Evolutionary conservation across 345 rosid species (phyloP).

Genomic region (Pseudoturritis turrita): DNA sequence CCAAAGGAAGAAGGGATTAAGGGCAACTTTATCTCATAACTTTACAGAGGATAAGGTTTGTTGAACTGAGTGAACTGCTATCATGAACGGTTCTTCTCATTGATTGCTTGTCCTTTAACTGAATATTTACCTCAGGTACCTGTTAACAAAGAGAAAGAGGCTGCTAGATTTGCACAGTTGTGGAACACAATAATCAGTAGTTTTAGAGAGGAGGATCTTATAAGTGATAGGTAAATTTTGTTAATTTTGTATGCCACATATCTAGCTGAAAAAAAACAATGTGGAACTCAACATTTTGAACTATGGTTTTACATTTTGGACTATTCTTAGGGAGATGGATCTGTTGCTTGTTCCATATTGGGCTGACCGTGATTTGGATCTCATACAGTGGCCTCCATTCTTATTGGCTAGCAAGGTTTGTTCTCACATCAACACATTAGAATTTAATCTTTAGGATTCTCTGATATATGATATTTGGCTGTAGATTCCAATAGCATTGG

Average conservation of each 20-base stretch:
- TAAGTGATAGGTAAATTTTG: conserved; percentile 57
- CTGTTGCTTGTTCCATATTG: conserved; percentile 98
- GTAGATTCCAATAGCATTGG: conserved; percentile 95
- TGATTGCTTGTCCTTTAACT: background rate
- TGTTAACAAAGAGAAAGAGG: conserved; percentile 65
- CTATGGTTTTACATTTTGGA: background rate
- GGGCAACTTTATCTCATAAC: conserved; percentile 64
- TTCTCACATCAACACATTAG: background rate
- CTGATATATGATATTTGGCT: conserved; percentile 9
- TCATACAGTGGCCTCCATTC: conserved; percentile 98
- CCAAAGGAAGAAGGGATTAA: conserved; percentile 67
- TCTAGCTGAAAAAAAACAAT: background rate
- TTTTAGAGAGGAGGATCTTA: conserved; percentile 96
- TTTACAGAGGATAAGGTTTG: conserved; percentile 42
- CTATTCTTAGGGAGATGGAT: conserved; percentile 81
- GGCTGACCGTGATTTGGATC: conserved; percentile 91
- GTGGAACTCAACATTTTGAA: background rate
- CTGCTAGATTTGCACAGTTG: conserved; percentile 95
- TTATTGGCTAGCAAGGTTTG: conserved; percentile 95
- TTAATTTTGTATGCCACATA: conserved; percentile 11
- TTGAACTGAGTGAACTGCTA: conserved; percentile 4
- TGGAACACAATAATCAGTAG: conserved; percentile 97
- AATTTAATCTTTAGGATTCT: conserved; percentile 1
- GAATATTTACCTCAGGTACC: conserved; percentile 40
- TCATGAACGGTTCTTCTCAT: background rate